These are phyloP conservation scores for Mitragyna speciosa DNA, from an alignment of 257 asterid genomes.

Conservation along the genomic window DNA sequence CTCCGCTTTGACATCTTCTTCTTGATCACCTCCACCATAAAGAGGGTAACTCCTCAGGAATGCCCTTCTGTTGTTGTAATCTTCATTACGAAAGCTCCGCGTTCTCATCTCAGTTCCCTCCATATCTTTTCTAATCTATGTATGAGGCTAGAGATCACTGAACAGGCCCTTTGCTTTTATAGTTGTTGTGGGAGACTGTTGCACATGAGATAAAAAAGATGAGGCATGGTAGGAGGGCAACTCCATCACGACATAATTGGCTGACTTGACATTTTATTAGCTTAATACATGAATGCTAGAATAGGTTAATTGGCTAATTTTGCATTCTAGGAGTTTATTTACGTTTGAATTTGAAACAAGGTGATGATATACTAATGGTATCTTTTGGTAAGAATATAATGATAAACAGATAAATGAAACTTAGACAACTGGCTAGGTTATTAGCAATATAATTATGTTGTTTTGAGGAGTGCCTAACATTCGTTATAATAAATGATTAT, in stretches of 20 bases:
- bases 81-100: slow-evolving; percentile 65
- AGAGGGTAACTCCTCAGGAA: slow-evolving; percentile 88
- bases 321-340: no score
- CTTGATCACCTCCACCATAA: slow-evolving; percentile 51
- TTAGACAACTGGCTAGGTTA: no score
- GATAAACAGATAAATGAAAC: background rate
- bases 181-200: background rate
- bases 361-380: no score
- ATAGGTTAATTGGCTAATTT: background rate
- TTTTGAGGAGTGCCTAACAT: background rate
- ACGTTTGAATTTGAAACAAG: no score
- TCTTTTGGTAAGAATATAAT: background rate
- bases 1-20: slow-evolving; percentile 29
- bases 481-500: background rate
- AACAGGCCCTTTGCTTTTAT: background rate
- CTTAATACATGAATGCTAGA: background rate
- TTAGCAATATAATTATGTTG: background rate
- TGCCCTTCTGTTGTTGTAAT: slow-evolving; percentile 66
- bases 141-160: background rate
- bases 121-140: slow-evolving; percentile 20
- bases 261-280: no score
- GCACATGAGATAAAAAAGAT: background rate
- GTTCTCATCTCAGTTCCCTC: slow-evolving; percentile 54
- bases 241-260: background rate
- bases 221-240: background rate